A percentile compares a stretch with the other conserved stretches of the same genome.
Conservation (phyloP, 2,329 filamentous ascomycete genomes). For the Diaporthe batatas region DNA sequence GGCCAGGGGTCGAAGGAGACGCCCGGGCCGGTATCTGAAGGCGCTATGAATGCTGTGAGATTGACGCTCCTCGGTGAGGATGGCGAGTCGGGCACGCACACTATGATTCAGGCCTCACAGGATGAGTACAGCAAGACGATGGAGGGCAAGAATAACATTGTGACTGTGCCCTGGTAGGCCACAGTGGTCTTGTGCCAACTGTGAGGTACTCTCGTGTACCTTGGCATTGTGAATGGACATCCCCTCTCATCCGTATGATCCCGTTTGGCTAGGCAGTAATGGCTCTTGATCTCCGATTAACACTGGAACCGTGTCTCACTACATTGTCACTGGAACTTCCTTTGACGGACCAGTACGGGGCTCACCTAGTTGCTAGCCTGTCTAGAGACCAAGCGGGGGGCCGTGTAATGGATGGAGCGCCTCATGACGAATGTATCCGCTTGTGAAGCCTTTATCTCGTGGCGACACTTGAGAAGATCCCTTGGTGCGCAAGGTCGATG, state of each 20-base stretch:
- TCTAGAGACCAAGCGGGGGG: neutral
- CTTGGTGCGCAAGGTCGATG: neutral
- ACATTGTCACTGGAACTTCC: neutral
- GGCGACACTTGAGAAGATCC: neutral
- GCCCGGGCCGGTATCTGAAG: conserved; percentile 14
- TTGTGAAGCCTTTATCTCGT: neutral
- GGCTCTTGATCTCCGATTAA: too few relatives aligned
- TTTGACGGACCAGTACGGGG: neutral
- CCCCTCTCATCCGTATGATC: neutral
- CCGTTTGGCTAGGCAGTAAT: too few relatives aligned
- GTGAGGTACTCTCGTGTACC: rapidly evolving
- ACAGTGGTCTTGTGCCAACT: too few relatives aligned
- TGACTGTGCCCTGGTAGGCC: conserved; percentile 20
- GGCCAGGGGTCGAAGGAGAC: neutral
- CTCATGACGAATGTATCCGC: neutral
- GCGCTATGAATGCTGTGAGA: conserved; percentile 21
- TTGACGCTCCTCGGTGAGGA: conserved; percentile 30
- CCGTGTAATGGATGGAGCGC: neutral
- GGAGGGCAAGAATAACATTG: neutral
- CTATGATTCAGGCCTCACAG: conserved; percentile 2
- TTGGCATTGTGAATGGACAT: rapidly evolving
- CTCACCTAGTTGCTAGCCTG: neutral
- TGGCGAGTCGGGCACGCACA: conserved; percentile 15
- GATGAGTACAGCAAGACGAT: conserved; percentile 26
- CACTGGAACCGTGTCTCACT: neutral